A percentile compares a stretch with the other conserved stretches of the same genome.
Evolutionary conservation across 2,329 filamentous ascomycete genomes (phyloP).

Genomic region (Cordyceps pruinosa): DNA sequence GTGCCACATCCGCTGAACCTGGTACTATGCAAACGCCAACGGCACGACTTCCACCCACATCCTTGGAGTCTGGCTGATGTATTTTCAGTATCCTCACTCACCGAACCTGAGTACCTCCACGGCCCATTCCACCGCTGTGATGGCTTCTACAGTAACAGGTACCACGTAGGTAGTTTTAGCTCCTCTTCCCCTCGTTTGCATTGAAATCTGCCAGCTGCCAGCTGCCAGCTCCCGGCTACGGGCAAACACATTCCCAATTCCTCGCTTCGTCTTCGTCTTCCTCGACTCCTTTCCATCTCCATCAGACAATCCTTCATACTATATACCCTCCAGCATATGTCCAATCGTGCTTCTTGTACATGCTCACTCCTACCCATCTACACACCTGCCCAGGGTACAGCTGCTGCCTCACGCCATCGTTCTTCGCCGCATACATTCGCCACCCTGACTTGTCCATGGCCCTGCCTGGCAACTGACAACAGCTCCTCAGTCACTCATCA

Average conservation of each 20-base stretch:
- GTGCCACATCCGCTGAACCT: too few relatives aligned
- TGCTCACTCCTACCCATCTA: background rate
- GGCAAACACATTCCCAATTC: background rate
- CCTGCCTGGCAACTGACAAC: too few relatives aligned
- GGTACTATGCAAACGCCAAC: background rate
- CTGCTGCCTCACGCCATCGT: too few relatives aligned
- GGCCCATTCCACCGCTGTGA: background rate
- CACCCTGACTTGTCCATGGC: too few relatives aligned
- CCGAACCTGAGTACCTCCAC: background rate
- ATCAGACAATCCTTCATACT: background rate
- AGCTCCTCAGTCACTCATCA: background rate
- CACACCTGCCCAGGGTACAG: background rate
- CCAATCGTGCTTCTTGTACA: background rate
- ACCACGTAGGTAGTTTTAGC: too few relatives aligned
- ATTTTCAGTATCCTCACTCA: background rate
- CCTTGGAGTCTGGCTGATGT: background rate
- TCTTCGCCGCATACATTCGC: too few relatives aligned
- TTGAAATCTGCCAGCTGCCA: background rate
- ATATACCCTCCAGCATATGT: background rate
- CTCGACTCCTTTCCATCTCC: background rate
- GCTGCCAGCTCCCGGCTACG: background rate
- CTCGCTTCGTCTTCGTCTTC: background rate
- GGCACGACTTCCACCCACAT: background rate
- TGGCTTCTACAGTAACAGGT: background rate
- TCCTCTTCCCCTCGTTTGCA: background rate